phyloP scores from a whole-genome alignment of 257 asterid genomes.

The Asclepias syriaca region DNA sequence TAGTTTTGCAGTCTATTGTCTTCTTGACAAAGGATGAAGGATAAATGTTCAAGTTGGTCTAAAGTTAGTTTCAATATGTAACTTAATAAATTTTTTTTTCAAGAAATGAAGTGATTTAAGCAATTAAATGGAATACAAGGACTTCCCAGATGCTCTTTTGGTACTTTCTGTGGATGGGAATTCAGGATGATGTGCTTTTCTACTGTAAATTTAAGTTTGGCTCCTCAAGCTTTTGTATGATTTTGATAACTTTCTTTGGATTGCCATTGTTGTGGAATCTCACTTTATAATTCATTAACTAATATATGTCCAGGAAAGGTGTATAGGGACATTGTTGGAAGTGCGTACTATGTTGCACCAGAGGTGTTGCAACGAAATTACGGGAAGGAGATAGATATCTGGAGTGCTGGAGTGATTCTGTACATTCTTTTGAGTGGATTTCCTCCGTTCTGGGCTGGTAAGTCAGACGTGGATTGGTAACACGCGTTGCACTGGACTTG shows the following conservation, averaged over 20 bases:
- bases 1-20: neutral
- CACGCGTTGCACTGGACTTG: neutral
- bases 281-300: neutral
- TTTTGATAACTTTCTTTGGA: neutral
- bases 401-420: constrained; percentile 47
- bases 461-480: neutral
- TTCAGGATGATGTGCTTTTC: neutral
- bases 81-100: too few species aligned
- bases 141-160: neutral
- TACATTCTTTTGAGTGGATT: constrained; percentile 38
- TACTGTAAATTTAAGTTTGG: neutral
- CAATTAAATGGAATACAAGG: neutral
- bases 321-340: constrained; percentile 31
- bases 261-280: too few species aligned
- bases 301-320: constrained; percentile 23
- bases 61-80: neutral
- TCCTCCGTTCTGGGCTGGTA: constrained; percentile 39
- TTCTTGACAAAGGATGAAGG: neutral
- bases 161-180: neutral
- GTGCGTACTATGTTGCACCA: constrained; percentile 44
- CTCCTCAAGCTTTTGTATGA: neutral
- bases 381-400: constrained; percentile 38
- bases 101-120: neutral
- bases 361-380: constrained; percentile 27
- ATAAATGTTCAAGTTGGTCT: neutral